Evolutionary conservation across 805 yeast species (phyloP).

Genomic region (Grigorovia transvaalensis): DNA sequence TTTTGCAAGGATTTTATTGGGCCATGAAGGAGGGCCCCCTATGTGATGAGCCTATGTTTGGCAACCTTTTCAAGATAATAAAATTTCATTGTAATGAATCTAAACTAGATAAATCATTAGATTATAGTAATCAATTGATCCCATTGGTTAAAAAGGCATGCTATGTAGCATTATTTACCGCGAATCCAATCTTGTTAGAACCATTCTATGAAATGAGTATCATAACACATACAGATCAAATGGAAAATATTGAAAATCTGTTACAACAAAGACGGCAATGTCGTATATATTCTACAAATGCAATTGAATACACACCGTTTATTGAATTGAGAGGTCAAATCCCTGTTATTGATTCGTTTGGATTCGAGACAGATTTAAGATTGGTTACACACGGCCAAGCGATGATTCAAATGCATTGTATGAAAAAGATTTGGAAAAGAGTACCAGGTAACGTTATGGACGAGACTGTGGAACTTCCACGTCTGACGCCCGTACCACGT

Average conservation of each 20-base stretch:
- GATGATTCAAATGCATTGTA: slow-evolving; percentile 53
- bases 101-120: slow-evolving; percentile 36
- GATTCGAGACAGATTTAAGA: slow-evolving; percentile 79
- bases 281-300: slow-evolving; percentile 33
- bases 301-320: slow-evolving; percentile 67
- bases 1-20: slow-evolving; percentile 77
- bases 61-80: slow-evolving; percentile 59
- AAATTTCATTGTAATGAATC: slow-evolving; percentile 35
- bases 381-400: slow-evolving; percentile 72
- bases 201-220: slow-evolving; percentile 61
- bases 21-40: slow-evolving; percentile 80
- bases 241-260: slow-evolving; percentile 38
- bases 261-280: slow-evolving; percentile 65
- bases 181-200: slow-evolving; percentile 70
- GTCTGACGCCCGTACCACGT: slow-evolving; percentile 64
- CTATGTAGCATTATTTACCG: slow-evolving; percentile 66
- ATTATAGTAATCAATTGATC: slow-evolving; percentile 53
- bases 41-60: slow-evolving; percentile 72
- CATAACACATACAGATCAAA: slow-evolving; percentile 41
- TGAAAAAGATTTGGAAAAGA: slow-evolving; percentile 48
- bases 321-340: slow-evolving; percentile 50
- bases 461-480: slow-evolving; percentile 47
- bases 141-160: slow-evolving; percentile 81
- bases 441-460: slow-evolving; percentile 94
- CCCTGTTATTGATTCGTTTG: slow-evolving; percentile 86